phyloP scores from a whole-genome alignment of 352 stramenopile genomes.

The Aphanomyces euteiches region DNA sequence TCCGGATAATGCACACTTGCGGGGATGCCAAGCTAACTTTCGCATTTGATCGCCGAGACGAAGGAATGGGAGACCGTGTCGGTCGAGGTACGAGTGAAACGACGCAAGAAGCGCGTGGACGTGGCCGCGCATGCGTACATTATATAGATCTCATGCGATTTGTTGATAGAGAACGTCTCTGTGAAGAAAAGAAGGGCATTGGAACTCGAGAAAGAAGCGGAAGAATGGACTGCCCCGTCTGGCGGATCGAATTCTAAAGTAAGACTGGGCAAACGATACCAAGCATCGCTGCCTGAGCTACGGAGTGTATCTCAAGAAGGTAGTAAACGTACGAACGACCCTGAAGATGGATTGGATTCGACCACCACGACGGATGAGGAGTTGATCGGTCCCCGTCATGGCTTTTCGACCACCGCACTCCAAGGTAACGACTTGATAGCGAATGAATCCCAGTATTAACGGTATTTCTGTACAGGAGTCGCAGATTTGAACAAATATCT shows the following conservation, averaged over 20 bases:
- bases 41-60: constrained; percentile 10
- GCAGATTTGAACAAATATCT: constrained; percentile 75
- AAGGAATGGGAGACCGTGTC: constrained; percentile 18
- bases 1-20: constrained; percentile 16
- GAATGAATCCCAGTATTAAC: neutral
- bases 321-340: constrained; percentile 6
- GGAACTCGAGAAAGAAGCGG: constrained; percentile 22
- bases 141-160: constrained; percentile 8
- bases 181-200: constrained; percentile 23
- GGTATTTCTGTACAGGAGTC: constrained; percentile 42
- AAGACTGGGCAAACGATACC: constrained; percentile 74
- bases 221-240: neutral
- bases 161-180: neutral
- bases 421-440: neutral
- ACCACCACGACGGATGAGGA: constrained; percentile 2
- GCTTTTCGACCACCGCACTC: constrained; percentile 13
- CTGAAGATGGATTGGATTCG: constrained; percentile 23
- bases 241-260: neutral
- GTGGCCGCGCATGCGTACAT: neutral
- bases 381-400: constrained; percentile 1
- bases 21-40: no score
- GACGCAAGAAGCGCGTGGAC: neutral
- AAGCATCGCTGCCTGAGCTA: constrained; percentile 65
- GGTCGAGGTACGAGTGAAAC: constrained; percentile 13
- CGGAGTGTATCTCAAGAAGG: constrained; percentile 10